Evolutionary conservation across 495 filamentous ascomycete genomes (phyloP).

Genomic region (Penicillium taxi): DNA sequence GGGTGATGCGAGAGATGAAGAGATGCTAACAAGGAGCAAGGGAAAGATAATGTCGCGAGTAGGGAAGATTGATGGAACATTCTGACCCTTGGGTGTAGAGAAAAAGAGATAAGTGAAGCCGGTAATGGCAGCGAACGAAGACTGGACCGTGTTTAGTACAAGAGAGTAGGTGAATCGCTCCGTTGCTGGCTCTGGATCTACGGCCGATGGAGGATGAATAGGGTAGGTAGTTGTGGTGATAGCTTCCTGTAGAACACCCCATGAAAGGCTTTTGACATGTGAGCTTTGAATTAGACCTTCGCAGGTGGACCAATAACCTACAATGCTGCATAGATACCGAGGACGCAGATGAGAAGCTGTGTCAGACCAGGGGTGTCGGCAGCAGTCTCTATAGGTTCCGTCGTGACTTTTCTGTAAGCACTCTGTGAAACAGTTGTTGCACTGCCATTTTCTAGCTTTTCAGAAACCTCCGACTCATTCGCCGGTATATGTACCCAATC

Average conservation of each 20-base stretch:
- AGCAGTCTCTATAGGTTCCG: slow-evolving; percentile 20
- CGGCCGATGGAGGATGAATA: slow-evolving; percentile 27
- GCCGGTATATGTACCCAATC: slow-evolving; percentile 45
- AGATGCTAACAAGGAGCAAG: slow-evolving; percentile 79
- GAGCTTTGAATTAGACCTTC: slow-evolving; percentile 5
- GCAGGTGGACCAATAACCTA: slow-evolving; percentile 41
- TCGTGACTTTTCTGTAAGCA: slow-evolving; percentile 8
- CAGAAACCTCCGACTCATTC: slow-evolving; percentile 19
- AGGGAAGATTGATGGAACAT: slow-evolving; percentile 65
- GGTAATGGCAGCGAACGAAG: slow-evolving; percentile 71
- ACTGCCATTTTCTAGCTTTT: slow-evolving; percentile 24
- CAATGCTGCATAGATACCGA: slow-evolving; percentile 95
- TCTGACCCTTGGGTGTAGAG: slow-evolving; percentile 50
- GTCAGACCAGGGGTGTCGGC: slow-evolving; percentile 46
- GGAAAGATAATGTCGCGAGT: slow-evolving; percentile 61
- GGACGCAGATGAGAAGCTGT: slow-evolving; percentile 78
- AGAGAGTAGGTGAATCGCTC: slow-evolving; percentile 84
- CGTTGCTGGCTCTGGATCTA: slow-evolving; percentile 44
- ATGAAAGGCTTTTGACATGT: slow-evolving; percentile 62
- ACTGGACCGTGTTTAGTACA: slow-evolving; percentile 94
- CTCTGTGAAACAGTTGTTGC: slow-evolving; percentile 3
- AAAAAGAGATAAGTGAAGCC: slow-evolving; percentile 74
- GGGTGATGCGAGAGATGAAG: slow-evolving; percentile 78
- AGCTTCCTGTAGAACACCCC: slow-evolving; percentile 94
- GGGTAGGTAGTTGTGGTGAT: slow-evolving; percentile 90